Evolutionary conservation across 2,329 filamentous ascomycete genomes (phyloP).

Genomic region (Bipolaris bicolor): DNA sequence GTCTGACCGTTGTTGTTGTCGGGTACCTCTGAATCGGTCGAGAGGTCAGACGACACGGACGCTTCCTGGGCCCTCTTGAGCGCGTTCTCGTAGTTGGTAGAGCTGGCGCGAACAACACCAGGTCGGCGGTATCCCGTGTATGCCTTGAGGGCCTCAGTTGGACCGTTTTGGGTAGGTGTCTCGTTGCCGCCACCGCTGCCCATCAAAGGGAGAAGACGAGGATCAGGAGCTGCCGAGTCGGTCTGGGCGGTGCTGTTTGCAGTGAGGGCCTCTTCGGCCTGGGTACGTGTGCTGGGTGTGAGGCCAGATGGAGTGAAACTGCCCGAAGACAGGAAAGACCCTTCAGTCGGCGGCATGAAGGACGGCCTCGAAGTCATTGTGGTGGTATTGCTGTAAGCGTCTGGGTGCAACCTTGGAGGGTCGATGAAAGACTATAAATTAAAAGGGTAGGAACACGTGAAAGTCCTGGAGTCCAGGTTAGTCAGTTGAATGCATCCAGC

Average conservation of each 20-base stretch:
- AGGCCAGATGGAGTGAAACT: conserved; percentile 42
- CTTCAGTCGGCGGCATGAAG: conserved; percentile 28
- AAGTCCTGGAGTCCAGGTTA: background rate
- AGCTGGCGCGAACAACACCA: conserved; percentile 31
- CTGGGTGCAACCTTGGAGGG: conserved; percentile 1
- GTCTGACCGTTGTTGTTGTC: conserved; percentile 17
- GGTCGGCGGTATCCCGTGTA: conserved; percentile 33
- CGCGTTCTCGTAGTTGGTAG: conserved; percentile 42
- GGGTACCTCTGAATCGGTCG: conserved; percentile 19
- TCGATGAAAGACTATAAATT: background rate
- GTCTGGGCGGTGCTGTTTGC: conserved; percentile 42
- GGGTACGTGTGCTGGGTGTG: conserved; percentile 44
- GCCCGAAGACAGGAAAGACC: conserved; percentile 24
- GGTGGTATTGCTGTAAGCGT: background rate
- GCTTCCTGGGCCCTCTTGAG: conserved; percentile 30
- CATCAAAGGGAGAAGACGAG: conserved; percentile 15
- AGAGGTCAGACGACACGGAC: conserved; percentile 34
- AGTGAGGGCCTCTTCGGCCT: conserved; percentile 44
- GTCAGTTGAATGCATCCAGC: background rate
- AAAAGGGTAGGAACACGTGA: background rate
- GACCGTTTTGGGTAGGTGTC: conserved; percentile 7
- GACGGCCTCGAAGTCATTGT: conserved; percentile 29
- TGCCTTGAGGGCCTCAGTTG: conserved; percentile 36
- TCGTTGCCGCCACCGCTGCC: conserved; percentile 11
- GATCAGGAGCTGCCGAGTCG: conserved; percentile 45